These are phyloP conservation scores for Saccharomyces kudriavzevii DNA, from an alignment of 805 yeast genomes.

Conservation along the genomic window DNA sequence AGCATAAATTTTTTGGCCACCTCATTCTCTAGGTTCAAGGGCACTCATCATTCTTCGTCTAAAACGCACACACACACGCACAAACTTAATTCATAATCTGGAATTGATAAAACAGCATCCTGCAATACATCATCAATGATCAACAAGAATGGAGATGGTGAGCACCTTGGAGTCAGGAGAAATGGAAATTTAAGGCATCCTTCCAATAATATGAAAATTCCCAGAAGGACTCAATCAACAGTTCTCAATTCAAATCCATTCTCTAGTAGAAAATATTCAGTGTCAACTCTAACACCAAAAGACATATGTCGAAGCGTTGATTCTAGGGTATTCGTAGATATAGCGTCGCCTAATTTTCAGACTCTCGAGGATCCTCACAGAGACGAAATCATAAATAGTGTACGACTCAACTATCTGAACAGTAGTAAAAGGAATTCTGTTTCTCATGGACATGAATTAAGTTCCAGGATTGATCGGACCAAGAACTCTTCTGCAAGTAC, in stretches of 20 bases:
- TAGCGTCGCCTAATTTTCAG: constrained; percentile 28
- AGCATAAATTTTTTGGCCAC: not conserved
- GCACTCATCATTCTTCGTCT: not conserved
- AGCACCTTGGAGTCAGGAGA: not conserved
- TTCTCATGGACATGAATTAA: not conserved
- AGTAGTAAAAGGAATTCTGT: not conserved
- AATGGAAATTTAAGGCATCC: not conserved
- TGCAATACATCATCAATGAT: not conserved
- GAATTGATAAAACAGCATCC: not conserved
- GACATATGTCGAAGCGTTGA: constrained; percentile 11
- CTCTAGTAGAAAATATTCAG: constrained; percentile 6
- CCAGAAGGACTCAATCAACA: constrained; percentile 4
- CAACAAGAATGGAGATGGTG: not conserved
- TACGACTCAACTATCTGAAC: constrained; percentile 25
- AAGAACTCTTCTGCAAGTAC: not conserved
- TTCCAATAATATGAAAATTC: not conserved
- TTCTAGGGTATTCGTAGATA: constrained; percentile 22
- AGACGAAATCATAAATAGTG: constrained; percentile 27
- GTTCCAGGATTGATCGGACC: not conserved
- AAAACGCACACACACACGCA: not conserved
- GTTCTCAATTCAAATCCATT: constrained; percentile 7
- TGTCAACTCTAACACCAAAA: constrained; percentile 5
- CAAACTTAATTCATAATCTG: not conserved
- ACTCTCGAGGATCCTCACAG: constrained; percentile 18
- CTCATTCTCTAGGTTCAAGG: not conserved